These are phyloP conservation scores for Solanum pinnatisectum DNA, from an alignment of 257 asterid species.

Conservation along the genomic window DNA sequence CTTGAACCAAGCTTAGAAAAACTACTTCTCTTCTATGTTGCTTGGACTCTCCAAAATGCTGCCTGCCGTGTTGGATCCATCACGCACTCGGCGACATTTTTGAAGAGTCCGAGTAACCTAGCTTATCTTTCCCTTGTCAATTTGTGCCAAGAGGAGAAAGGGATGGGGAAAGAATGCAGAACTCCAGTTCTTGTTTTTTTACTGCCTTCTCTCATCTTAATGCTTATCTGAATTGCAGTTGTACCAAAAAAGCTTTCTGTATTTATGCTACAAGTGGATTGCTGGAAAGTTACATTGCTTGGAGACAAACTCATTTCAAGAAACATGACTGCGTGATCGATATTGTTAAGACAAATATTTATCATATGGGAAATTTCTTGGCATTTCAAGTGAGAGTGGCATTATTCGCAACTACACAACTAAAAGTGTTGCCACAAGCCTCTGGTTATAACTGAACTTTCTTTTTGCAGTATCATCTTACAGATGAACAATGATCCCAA, in stretches of 20 bases:
- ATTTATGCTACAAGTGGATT: constrained; percentile 68
- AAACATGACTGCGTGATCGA: constrained; percentile 31
- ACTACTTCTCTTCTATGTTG: background rate
- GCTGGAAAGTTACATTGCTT: constrained; percentile 75
- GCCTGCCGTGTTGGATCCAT: background rate
- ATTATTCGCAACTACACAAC: background rate
- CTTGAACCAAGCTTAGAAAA: background rate
- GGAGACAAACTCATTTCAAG: constrained; percentile 65
- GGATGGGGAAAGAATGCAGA: background rate
- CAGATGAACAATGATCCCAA: background rate
- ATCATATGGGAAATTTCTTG: background rate
- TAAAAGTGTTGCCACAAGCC: background rate
- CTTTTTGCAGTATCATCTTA: background rate
- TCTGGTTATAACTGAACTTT: background rate
- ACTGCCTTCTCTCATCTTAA: background rate
- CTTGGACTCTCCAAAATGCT: background rate
- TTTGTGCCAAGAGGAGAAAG: background rate
- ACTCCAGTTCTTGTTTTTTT: background rate
- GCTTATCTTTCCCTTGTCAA: background rate
- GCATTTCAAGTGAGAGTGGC: background rate
- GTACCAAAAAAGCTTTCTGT: constrained; percentile 72
- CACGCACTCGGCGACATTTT: background rate
- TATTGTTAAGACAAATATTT: background rate
- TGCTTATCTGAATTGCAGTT: constrained; percentile 11
- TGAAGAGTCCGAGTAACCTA: background rate